Conservation (phyloP, 139 green algal species). For the Coccomyxa sp. region DNA sequence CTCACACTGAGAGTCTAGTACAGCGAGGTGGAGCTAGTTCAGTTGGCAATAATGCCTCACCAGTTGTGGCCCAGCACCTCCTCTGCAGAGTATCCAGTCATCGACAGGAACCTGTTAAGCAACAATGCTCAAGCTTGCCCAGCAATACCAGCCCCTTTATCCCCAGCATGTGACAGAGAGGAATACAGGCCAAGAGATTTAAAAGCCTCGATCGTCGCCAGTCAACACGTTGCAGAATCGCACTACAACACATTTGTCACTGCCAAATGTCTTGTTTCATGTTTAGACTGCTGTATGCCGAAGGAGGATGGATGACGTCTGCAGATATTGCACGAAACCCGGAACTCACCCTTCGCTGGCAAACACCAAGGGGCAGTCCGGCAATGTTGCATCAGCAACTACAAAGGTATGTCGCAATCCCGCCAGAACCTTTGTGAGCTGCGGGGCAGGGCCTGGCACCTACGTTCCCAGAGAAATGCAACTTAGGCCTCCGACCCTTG, state of each 20-base stretch:
- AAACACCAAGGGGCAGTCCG: slow-evolving; percentile 93
- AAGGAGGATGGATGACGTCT: too few species aligned
- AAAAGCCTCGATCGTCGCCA: too few species aligned
- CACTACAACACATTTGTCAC: too few species aligned
- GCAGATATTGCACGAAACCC: not conserved
- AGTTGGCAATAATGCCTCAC: slow-evolving; percentile 31
- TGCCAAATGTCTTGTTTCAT: too few species aligned
- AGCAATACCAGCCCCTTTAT: not conserved
- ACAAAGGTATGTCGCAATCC: slow-evolving; percentile 89
- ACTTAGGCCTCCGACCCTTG: not conserved
- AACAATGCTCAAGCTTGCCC: not conserved
- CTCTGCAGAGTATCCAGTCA: slow-evolving; percentile 93
- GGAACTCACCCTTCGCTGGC: slow-evolving; percentile 77
- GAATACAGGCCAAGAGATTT: too few species aligned
- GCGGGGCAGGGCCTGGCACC: slow-evolving; percentile 49
- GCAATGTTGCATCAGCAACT: slow-evolving; percentile 87
- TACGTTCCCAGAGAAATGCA: slow-evolving; percentile 5
- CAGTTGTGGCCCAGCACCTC: slow-evolving; percentile 97
- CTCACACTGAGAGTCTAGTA: too few species aligned
- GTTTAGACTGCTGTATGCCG: too few species aligned
- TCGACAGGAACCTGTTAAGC: slow-evolving; percentile 83
- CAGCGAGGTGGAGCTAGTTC: too few species aligned
- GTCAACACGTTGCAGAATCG: too few species aligned
- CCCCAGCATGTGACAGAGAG: not conserved
- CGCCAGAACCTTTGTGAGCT: slow-evolving; percentile 79